A percentile compares a stretch with the other conserved stretches of the same genome.
Evolutionary conservation across 306 rosid species (phyloP).

Genomic region (Cajanus cajan): DNA sequence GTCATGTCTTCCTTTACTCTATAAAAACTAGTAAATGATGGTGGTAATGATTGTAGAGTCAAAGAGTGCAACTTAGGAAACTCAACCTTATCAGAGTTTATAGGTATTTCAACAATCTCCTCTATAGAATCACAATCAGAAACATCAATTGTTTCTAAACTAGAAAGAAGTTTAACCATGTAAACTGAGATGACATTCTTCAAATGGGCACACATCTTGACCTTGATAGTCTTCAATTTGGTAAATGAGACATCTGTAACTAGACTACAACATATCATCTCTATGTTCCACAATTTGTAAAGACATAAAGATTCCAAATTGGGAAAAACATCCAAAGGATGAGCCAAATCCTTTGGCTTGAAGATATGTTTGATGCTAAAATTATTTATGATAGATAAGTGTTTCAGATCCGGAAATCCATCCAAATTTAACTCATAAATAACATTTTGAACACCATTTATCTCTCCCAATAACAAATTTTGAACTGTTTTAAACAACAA

Average conservation of each 20-base stretch:
- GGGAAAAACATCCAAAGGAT: constrained; percentile 19
- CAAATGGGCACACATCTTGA: constrained; percentile 13
- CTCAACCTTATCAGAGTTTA: background rate
- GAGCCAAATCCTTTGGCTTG: background rate
- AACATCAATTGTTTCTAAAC: constrained; percentile 28
- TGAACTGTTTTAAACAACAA: constrained; percentile 32
- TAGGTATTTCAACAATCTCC: constrained; percentile 2
- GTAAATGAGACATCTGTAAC: background rate
- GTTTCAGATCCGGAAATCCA: constrained; percentile 28
- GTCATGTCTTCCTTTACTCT: background rate
- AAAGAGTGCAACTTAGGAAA: constrained; percentile 1
- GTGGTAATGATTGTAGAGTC: background rate
- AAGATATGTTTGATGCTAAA: background rate
- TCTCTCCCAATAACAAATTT: constrained; percentile 30
- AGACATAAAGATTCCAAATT: constrained; percentile 29
- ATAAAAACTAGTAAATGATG: background rate
- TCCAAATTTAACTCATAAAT: background rate
- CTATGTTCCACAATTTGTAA: background rate
- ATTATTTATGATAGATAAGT: constrained; percentile 22
- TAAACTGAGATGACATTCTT: constrained; percentile 31
- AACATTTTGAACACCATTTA: background rate
- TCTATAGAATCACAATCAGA: constrained; percentile 23
- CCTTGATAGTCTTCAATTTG: constrained; percentile 33
- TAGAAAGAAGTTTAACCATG: background rate
- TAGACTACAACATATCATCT: constrained; percentile 7